Conservation (phyloP, 108 stramenopile species). For the Phaeodactylum tricornutum region DNA sequence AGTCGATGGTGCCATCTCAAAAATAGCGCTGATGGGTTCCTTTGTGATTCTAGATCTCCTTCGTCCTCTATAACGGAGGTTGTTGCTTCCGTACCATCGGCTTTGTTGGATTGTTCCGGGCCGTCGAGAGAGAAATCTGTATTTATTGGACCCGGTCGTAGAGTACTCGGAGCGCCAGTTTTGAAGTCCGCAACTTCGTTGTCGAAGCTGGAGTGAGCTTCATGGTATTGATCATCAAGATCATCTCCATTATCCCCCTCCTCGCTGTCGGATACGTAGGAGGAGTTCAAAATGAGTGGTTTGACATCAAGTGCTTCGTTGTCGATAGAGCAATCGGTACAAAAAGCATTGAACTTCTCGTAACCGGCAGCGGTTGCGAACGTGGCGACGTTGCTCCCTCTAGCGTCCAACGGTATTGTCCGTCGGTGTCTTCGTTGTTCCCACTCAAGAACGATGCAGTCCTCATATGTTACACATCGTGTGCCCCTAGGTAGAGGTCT, state of each 20-base stretch:
- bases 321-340: constrained; percentile 3
- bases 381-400: constrained; percentile 15
- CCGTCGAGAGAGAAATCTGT: too few species aligned
- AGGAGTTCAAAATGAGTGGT: neutral
- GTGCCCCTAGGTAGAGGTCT: neutral
- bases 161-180: too few species aligned
- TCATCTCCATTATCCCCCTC: neutral
- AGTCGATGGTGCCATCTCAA: constrained; percentile 14
- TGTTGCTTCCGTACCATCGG: too few species aligned
- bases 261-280: neutral
- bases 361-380: constrained; percentile 12
- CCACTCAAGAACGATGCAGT: constrained; percentile 1
- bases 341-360: constrained; percentile 13
- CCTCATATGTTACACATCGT: neutral
- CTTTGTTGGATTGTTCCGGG: too few species aligned
- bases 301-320: constrained; percentile 1
- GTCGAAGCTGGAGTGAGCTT: too few species aligned
- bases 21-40: too few species aligned
- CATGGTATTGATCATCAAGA: too few species aligned
- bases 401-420: constrained; percentile 10
- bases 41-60: too few species aligned
- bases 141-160: too few species aligned
- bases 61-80: too few species aligned
- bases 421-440: neutral
- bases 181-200: too few species aligned